phyloP scores from a whole-genome alignment of 140 eudicot genomes.

The Erigeron philadelphicus region DNA sequence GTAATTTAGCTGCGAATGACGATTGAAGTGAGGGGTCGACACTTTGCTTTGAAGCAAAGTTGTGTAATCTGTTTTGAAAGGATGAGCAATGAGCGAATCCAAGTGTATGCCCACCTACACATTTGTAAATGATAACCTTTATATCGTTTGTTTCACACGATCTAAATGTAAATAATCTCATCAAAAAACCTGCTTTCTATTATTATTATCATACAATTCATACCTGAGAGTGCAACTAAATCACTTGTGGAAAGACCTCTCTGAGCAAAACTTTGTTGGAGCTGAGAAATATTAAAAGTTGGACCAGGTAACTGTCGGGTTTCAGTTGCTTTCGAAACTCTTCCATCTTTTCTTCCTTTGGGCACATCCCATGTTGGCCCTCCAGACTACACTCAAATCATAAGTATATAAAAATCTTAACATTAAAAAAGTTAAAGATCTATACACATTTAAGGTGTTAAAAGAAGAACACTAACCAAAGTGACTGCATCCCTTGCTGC shows the following conservation, averaged over 20 bases:
- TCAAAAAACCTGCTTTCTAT: no score
- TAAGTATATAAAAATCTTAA: not conserved
- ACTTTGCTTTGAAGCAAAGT: slow-evolving; percentile 32
- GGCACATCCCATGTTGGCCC: slow-evolving; percentile 47
- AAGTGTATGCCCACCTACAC: slow-evolving; percentile 48
- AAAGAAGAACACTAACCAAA: slow-evolving; percentile 43
- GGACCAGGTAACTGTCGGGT: slow-evolving; percentile 47
- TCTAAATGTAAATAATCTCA: no score
- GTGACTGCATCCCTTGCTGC: slow-evolving; percentile 82
- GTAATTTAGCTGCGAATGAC: slow-evolving; percentile 39
- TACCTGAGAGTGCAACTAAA: slow-evolving; percentile 63
- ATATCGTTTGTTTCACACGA: no score
- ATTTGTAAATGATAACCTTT: not conserved
- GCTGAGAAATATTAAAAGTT: slow-evolving; percentile 33
- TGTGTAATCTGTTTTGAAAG: slow-evolving; percentile 38
- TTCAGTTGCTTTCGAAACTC: slow-evolving; percentile 43
- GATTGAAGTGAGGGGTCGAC: slow-evolving; percentile 40
- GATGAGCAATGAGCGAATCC: slow-evolving; percentile 52
- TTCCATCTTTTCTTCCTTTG: slow-evolving; percentile 49
- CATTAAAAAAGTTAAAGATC: not conserved
- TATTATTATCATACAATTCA: no score
- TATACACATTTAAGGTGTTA: not conserved
- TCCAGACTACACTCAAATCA: slow-evolving; percentile 29
- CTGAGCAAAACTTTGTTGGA: slow-evolving; percentile 41
- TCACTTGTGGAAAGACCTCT: slow-evolving; percentile 48